Evolutionary conservation across 345 rosid species (phyloP).

Genomic region (Conringia planisiliqua): DNA sequence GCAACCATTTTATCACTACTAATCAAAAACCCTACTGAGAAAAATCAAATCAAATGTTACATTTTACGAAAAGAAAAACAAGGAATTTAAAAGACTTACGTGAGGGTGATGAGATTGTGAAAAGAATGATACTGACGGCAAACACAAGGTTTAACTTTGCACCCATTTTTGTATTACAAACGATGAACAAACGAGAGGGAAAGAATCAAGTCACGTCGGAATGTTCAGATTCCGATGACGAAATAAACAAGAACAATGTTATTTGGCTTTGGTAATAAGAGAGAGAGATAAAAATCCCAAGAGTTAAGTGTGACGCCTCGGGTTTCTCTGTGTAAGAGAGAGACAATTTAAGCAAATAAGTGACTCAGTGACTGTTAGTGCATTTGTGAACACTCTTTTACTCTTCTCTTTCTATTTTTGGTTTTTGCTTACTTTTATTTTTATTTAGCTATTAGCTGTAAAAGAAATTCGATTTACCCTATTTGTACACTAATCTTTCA

Average conservation of each 20-base stretch:
- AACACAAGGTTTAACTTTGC: constrained; percentile 12
- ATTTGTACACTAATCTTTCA: not conserved
- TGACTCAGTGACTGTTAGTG: constrained; percentile 22
- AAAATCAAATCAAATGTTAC: not conserved
- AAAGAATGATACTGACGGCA: constrained; percentile 26
- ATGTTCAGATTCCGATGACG: not conserved
- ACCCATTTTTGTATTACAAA: constrained; percentile 10
- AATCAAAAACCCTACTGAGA: not conserved
- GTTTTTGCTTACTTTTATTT: not conserved
- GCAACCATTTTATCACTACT: constrained; percentile 20
- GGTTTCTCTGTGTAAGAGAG: constrained; percentile 16
- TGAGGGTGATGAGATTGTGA: constrained; percentile 31
- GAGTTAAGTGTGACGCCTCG: constrained; percentile 25
- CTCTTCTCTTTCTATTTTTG: constrained; percentile 19
- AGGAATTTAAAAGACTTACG: constrained; percentile 31
- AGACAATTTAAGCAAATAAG: constrained; percentile 4
- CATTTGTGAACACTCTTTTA: not conserved
- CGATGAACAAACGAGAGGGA: constrained; percentile 2
- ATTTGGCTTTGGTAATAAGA: constrained; percentile 26
- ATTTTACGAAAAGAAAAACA: not conserved
- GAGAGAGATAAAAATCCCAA: constrained; percentile 6
- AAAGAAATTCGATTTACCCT: not conserved
- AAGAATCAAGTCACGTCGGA: not conserved
- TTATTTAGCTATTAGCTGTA: constrained; percentile 15
- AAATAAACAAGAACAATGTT: not conserved